Evolutionary conservation across 345 rosid species (phyloP), one percentile per base, ranked within the genome.

Genomic region (Salix suchowensis): DNA sequence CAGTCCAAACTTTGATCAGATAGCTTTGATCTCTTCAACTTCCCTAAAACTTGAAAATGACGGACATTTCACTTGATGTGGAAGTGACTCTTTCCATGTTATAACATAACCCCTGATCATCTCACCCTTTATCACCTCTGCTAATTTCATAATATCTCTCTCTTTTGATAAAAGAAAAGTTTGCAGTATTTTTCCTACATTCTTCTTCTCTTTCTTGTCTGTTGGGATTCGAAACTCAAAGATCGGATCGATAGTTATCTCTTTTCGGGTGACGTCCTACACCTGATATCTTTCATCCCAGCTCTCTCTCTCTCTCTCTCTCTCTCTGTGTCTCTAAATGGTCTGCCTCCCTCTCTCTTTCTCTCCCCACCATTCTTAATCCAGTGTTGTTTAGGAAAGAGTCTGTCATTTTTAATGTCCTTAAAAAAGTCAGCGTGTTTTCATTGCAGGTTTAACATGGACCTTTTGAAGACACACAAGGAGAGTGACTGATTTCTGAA

Each of bases 201-300:
- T n/a, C 23, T 23, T n/a, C 23, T 23, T 68, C 28, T 39, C 44
- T 68, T 37, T 24, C 39, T 46, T 64, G 65, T 73, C 68, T 30
- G 76, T 61, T 74, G 76, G 76, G 76, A 74, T 74, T 30, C 44
- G 68, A 26, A 74, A 74, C 68, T 39, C 39, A 74, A 74, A 61
- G 58, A 74, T 74, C 76, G 70, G 76, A 74, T 74, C 58, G 55
- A 64, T 34, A 64, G 68, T 37, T 40, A 32, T 34, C 54, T 42
- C 76, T 12, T 42, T 40, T 73, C 40, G 54, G 65, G 14, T 1
- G 26, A 67, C 37, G 37, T 36, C 67, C 76, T 73, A 61, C 24
- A 7, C 68, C 37, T 8, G 23, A 58, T 37, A 40, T 11, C 26
- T 24, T 26, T 14, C 52, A 12, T 28, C 6, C 54, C 40, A 3